Percentiles rank a stretch among this genome's conserved stretches.
phyloP scores from a whole-genome alignment of 495 filamentous ascomycete species.

The Daldinia vernicosa region DNA sequence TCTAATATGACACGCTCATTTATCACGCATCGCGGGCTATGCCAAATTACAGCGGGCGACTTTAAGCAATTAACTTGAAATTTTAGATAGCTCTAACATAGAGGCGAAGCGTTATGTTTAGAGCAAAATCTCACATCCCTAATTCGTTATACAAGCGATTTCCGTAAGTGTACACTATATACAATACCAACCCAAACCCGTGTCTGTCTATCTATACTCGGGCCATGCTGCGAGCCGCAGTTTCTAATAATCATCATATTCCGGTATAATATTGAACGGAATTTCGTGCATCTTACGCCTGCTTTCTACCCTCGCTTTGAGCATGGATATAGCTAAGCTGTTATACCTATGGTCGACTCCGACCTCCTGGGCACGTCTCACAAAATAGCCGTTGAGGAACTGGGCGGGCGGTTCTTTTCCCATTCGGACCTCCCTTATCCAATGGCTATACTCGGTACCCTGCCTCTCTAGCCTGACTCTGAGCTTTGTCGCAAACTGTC shows the following conservation, averaged over 20 bases:
- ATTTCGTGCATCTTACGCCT: constrained; percentile 23
- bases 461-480: constrained; percentile 54
- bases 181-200: constrained; percentile 3
- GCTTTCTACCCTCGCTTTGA: constrained; percentile 48
- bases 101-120: not conserved
- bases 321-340: constrained; percentile 43
- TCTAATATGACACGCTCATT: too few relatives aligned
- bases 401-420: constrained; percentile 75
- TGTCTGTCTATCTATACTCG: not conserved
- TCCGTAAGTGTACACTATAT: constrained; percentile 33
- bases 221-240: not conserved
- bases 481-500: constrained; percentile 57
- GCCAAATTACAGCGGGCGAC: not conserved
- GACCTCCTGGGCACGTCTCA: constrained; percentile 71
- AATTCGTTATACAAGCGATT: constrained; percentile 34
- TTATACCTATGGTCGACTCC: constrained; percentile 73
- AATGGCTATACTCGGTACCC: constrained; percentile 61
- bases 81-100: not conserved
- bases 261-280: not conserved
- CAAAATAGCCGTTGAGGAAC: constrained; percentile 84
- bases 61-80: not conserved
- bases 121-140: constrained; percentile 5
- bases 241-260: constrained; percentile 2
- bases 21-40: not conserved
- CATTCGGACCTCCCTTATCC: constrained; percentile 30